These are phyloP conservation scores for Linnemannia hyalina DNA, from an alignment of 192 early-diverging fungal species.

Conservation along the genomic window DNA sequence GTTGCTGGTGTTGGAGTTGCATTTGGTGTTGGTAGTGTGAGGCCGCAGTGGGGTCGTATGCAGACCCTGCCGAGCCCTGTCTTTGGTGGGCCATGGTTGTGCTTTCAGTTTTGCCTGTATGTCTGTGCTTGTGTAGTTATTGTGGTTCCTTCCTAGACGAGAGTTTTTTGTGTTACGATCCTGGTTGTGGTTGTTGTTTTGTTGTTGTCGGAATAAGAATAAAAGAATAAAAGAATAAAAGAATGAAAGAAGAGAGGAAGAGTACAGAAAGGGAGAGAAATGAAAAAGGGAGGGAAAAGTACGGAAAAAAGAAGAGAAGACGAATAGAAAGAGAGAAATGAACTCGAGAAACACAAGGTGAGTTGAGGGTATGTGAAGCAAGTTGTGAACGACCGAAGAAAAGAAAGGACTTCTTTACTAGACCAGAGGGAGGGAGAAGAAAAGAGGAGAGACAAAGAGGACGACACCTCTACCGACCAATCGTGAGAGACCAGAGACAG, in stretches of 20 bases:
- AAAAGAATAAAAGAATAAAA: too few species aligned
- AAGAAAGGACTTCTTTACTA: background rate
- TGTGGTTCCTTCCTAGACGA: background rate
- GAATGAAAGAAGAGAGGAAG: background rate
- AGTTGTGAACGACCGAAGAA: background rate
- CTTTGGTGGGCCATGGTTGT: conserved; percentile 37
- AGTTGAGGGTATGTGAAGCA: background rate
- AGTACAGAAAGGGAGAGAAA: conserved; percentile 2
- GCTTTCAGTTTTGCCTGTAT: background rate
- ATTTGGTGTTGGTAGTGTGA: conserved; percentile 23
- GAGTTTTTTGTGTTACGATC: background rate
- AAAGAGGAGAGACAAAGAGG: background rate
- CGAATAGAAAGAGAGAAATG: background rate
- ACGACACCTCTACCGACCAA: background rate
- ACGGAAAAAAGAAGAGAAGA: background rate
- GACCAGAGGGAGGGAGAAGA: background rate
- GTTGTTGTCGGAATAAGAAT: background rate
- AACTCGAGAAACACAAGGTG: background rate
- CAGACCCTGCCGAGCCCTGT: conserved; percentile 30
- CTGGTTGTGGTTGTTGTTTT: background rate
- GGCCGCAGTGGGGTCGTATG: conserved; percentile 28
- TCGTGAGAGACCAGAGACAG: background rate
- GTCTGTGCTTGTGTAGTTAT: background rate
- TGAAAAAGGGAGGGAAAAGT: background rate
- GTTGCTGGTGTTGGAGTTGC: conserved; percentile 28